phyloP scores from a whole-genome alignment of 108 stramenopile species.

The Discostella stelligeroides region DNA sequence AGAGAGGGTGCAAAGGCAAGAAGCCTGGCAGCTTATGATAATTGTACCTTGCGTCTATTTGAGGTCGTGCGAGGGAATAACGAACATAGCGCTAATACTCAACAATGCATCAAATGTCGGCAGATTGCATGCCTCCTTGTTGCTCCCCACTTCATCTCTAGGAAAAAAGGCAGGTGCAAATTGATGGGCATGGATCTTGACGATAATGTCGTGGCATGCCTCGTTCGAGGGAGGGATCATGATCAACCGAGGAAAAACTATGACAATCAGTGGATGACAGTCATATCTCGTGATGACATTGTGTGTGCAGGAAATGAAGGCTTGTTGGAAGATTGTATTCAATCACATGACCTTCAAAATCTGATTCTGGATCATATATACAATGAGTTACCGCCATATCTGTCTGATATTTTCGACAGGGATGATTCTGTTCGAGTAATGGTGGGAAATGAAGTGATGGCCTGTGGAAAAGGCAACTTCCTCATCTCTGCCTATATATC shows the following conservation, averaged over 20 bases:
- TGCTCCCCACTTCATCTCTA: conserved; percentile 23
- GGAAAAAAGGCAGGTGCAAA: conserved; percentile 24
- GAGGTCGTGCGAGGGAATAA: conserved; percentile 32
- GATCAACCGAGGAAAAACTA: background rate
- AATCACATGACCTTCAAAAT: conserved; percentile 31
- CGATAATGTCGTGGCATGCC: conserved; percentile 30
- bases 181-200: conserved; percentile 25
- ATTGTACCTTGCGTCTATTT: conserved; percentile 43
- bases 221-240: conserved; percentile 20
- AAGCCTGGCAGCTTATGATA: conserved; percentile 28
- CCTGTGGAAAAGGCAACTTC: conserved; percentile 32
- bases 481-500: conserved; percentile 24
- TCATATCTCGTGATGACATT: conserved; percentile 38
- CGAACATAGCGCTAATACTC: background rate
- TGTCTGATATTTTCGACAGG: conserved; percentile 22
- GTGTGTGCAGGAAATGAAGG: conserved; percentile 50
- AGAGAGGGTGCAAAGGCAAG: conserved; percentile 2
- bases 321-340: conserved; percentile 19
- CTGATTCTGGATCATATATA: conserved; percentile 29
- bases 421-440: conserved; percentile 17
- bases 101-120: conserved; percentile 25
- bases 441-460: conserved; percentile 24
- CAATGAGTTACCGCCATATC: conserved; percentile 15
- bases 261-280: conserved; percentile 15
- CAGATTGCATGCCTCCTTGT: conserved; percentile 32